Conservation (phyloP, 129 eudicot genomes). For the Rutidosis leptorrhynchoides region DNA sequence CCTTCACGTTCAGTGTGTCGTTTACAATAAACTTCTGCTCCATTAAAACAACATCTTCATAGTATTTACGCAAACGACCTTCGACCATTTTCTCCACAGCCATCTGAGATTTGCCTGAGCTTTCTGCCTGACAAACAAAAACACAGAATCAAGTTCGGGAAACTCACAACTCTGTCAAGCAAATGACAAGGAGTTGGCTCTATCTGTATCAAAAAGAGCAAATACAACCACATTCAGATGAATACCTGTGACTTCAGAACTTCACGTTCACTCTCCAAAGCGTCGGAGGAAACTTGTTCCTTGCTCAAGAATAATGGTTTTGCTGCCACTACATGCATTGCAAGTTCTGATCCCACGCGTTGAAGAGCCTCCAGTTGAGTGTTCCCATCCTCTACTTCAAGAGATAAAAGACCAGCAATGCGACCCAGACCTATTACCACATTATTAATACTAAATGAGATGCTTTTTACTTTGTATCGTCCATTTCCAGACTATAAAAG, state of each 20-base stretch:
- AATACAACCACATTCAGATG: too few species aligned
- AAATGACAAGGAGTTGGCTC: too few species aligned
- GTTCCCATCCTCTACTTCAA: constrained; percentile 73
- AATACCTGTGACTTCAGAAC: constrained; percentile 95
- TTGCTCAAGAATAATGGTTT: constrained; percentile 75
- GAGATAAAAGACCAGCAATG: constrained; percentile 80
- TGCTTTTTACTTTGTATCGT: too few species aligned
- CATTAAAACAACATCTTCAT: constrained; percentile 89
- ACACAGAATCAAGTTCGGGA: not conserved
- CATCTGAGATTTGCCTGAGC: constrained; percentile 77
- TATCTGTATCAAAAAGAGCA: too few species aligned
- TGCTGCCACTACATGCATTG: constrained; percentile 97
- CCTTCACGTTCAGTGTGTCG: constrained; percentile 69
- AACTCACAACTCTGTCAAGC: too few species aligned
- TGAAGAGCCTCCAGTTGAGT: constrained; percentile 64
- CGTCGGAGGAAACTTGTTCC: constrained; percentile 74
- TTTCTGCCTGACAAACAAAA: constrained; percentile 54
- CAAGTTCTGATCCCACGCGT: constrained; percentile 85
- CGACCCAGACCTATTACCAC: constrained; percentile 69
- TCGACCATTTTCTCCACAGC: constrained; percentile 95
- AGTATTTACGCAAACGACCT: constrained; percentile 92
- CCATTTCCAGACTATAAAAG: too few species aligned
- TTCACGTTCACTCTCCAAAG: constrained; percentile 70
- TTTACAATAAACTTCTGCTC: constrained; percentile 88
- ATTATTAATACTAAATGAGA: constrained; percentile 8